Percentiles rank a stretch among this genome's conserved stretches.
phyloP scores from a whole-genome alignment of 2,329 filamentous ascomycete genomes.

The Ceratocystis albifundus region DNA sequence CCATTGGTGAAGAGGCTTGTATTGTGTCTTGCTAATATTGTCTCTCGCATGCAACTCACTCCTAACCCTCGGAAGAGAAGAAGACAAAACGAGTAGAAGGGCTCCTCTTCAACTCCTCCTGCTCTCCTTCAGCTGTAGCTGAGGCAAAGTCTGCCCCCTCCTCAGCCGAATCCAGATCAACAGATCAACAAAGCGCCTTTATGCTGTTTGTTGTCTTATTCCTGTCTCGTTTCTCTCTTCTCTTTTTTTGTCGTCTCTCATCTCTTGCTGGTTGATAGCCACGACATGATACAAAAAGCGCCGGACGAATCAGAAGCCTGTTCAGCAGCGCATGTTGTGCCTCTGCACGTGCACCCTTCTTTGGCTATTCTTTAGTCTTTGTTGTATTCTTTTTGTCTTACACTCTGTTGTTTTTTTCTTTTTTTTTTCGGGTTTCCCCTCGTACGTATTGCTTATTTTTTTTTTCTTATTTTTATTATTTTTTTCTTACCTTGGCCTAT shows the following conservation, averaged over 20 bases:
- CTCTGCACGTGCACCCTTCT: conserved; percentile 5
- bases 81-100: neutral
- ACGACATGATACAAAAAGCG: neutral
- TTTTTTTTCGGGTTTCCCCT: neutral
- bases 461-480: neutral
- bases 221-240: neutral
- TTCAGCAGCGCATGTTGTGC: conserved; percentile 1
- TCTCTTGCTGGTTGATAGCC: neutral
- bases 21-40: neutral
- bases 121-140: neutral
- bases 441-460: neutral
- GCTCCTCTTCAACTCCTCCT: neutral
- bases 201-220: too few relatives aligned
- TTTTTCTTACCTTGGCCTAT: neutral
- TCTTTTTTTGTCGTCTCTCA: neutral
- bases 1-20: neutral
- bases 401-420: neutral
- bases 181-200: conserved; percentile 4
- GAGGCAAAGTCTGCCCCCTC: conserved; percentile 2
- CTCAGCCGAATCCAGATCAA: neutral
- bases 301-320: conserved; percentile 4
- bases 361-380: neutral
- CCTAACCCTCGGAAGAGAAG: neutral
- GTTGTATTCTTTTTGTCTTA: neutral
- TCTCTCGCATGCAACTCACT: neutral